These are phyloP conservation scores for Apium graveolens DNA, from an alignment of 129 eudicot species.

Conservation along the genomic window DNA sequence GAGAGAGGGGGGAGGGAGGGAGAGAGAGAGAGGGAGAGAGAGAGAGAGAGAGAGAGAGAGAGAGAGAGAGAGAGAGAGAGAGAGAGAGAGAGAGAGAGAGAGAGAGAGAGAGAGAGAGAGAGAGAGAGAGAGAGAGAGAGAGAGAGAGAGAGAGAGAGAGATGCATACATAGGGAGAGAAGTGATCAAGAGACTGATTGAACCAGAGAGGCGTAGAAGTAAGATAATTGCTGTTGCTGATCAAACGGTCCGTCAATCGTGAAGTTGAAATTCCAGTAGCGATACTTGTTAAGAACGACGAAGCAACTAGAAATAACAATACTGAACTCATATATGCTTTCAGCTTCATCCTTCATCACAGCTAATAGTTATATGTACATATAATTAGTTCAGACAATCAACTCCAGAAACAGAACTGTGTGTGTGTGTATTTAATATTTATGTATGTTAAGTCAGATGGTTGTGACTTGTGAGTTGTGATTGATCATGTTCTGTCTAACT, in stretches of 20 bases:
- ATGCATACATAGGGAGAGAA: conserved; percentile 53
- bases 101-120: not conserved
- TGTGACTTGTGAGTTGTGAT: not conserved
- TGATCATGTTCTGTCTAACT: not conserved
- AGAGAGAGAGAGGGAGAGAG: not conserved
- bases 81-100: not conserved
- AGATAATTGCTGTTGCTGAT: conserved; percentile 32
- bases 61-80: not conserved
- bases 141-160: not conserved
- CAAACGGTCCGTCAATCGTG: conserved; percentile 27
- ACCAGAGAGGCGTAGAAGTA: conserved; percentile 64
- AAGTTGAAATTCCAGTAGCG: conserved; percentile 27
- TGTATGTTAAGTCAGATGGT: not conserved
- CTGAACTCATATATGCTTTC: not conserved
- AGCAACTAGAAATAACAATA: conserved; percentile 1
- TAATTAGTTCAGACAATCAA: not conserved
- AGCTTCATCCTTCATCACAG: not conserved
- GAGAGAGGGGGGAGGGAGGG: not conserved
- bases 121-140: not conserved
- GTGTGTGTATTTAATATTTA: too few species aligned
- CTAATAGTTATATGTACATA: not conserved
- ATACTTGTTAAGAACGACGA: conserved; percentile 9
- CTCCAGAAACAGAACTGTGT: not conserved
- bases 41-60: not conserved
- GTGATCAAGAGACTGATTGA: conserved; percentile 92